Conservation (phyloP, 805 yeast genomes). For the Nakazawaea pomicola region DNA sequence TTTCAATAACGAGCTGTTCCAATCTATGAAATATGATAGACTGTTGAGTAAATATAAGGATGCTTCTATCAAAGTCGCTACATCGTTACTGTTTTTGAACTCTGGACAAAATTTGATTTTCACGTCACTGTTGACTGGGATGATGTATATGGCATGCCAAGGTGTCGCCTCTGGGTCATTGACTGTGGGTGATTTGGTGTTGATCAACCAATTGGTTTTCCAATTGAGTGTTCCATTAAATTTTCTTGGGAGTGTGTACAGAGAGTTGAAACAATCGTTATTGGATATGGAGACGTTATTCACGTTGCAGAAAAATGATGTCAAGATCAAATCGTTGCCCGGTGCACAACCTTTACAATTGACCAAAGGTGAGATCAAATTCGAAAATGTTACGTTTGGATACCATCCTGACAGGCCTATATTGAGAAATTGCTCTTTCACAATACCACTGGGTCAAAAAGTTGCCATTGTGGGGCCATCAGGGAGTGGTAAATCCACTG, state of each 20-base stretch:
- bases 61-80: constrained; percentile 75
- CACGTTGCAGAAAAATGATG: constrained; percentile 70
- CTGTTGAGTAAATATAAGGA: constrained; percentile 72
- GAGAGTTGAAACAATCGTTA: constrained; percentile 89
- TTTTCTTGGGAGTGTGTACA: constrained; percentile 90
- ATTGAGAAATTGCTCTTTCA: constrained; percentile 71
- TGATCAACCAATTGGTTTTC: constrained; percentile 93
- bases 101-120: constrained; percentile 78
- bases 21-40: constrained; percentile 71
- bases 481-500: constrained; percentile 93
- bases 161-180: constrained; percentile 83
- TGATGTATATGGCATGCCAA: constrained; percentile 97
- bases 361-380: constrained; percentile 63
- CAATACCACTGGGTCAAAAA: constrained; percentile 84
- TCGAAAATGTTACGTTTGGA: constrained; percentile 91
- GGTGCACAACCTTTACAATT: constrained; percentile 59
- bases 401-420: constrained; percentile 88
- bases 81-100: constrained; percentile 73
- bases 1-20: constrained; percentile 84
- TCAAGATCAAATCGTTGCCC: constrained; percentile 58
- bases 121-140: constrained; percentile 85
- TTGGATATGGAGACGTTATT: constrained; percentile 95
- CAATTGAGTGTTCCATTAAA: constrained; percentile 93
- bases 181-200: constrained; percentile 91
- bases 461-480: constrained; percentile 96